Evolutionary conservation across 805 yeast species (phyloP), one percentile per base, ranked within the genome.

Genomic region (Yamadazyma akitaensis): DNA sequence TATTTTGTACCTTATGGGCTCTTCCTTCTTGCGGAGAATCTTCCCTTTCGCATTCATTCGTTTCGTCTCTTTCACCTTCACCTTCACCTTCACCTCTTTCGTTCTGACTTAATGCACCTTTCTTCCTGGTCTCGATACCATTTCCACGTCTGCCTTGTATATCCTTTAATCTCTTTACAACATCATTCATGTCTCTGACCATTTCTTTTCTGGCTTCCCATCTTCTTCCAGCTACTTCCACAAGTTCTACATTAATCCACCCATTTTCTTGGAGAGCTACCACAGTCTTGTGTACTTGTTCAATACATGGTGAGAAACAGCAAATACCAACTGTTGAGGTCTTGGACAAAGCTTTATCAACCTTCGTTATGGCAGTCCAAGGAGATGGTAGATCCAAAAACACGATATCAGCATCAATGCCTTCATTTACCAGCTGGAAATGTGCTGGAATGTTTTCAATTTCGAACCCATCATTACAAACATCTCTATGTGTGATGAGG

Each of bases 241-340:
- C 95, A 91, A 89, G 87, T 65, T 94, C 96, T 18, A 94, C 82
- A 14, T 80, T 76, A 5, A 79, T 75, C 96, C 97, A 94, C 0
- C 96, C 96, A 37, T 82, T 63, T 30, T 72, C 76, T 54, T 84
- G 82, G 48, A 94, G 68, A 0, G 87, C 84, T 53, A 80, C 84
- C 11, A 92, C 81, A 0, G 98, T 88, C 61, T 87, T 84, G 48
- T 85, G 85, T 3, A 94, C 99, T 68, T 94, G 99, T 67, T 94
- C 99, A 40, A 94, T 87, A 65, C 99, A 94, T 9, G 99, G 99
- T 34, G 96, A 88, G 61, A 94, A 94, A 65, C 99, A 94, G 67
- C 99, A 94, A 44, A 94, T 76, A 2, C 86, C 82, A 18, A 82
- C 87, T 24, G 74, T 72, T 46, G 74, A 70, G 16, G 67, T 67